Base-by-base conservation (phyloP, 1,284 basidiomycete species). In the Xerocomus cyaneibrunnescens region DNA sequence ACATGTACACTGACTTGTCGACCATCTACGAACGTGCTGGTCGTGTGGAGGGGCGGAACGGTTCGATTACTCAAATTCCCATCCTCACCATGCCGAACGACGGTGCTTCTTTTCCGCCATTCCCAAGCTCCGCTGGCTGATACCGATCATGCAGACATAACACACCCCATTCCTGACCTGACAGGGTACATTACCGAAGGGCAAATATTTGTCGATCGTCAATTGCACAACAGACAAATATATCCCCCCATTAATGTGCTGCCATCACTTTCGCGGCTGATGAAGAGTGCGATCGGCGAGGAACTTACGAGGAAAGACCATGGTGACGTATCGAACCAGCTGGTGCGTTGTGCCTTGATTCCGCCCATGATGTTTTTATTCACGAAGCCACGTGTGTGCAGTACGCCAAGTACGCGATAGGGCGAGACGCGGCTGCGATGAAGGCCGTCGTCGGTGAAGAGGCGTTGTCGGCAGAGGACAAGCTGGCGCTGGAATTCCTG, bases 41-140 rank as follows among this genome's bases (percentile, higher is more conserved):
- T 52, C 95, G 97, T 71, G 97, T 99, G 42, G 77, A 96, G 74
- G 97, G 97, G 57, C 85, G 97, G 57, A 98, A 98, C 74, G 97
- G 97, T 43, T 98, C 95, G 40, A 99, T 99, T 77, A 99, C 97
- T 45, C 97, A 99, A 77, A 98, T 99, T 70, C 97, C 97, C 51
- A 99, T 99, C 68, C 80, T 99, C 58, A 99, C 97, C 55, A 99
- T 99, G 97, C 97, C 97, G 30, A 99, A 99, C 77, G 97, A 99
- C 74, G 94, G 93, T 92, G 73, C 57, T 52, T 61, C 50, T 50
- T 56, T 54, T 57, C 44, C 52, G 57, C 52, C 58, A 60, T 60
- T 58, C 56, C 48, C 58, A 56, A 52, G 52, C 23, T 55, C 61
- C 34, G 65, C 34, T 48, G 45, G 50, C 65, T 65, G 63, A 65